These are phyloP conservation scores for Babesia caballi DNA, from an alignment of 169 alveolate genomes.

Conservation along the genomic window DNA sequence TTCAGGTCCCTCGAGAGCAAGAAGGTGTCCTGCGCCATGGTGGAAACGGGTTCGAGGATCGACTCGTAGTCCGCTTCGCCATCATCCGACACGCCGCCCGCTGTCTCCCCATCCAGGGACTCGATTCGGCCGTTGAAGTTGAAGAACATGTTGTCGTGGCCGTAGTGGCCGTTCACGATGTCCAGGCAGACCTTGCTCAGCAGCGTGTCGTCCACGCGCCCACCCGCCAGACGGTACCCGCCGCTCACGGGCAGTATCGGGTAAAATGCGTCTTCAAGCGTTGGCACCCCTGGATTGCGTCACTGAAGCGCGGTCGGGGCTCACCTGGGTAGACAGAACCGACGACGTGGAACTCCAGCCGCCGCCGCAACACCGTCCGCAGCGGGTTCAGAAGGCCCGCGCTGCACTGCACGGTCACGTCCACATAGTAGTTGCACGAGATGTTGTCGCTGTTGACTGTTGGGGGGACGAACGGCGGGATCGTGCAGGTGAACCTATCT, in stretches of 20 bases:
- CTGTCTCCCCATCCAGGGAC: no score
- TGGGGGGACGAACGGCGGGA: conserved; percentile 65
- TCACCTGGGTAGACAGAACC: conserved; percentile 60
- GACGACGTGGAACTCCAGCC: conserved; percentile 36
- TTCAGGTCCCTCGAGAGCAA: conserved; percentile 44
- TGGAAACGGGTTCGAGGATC: neutral
- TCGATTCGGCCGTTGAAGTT: no score
- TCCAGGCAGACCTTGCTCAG: neutral
- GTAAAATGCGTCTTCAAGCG: conserved; percentile 26
- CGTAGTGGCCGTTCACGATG: neutral
- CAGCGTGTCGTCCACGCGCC: conserved; percentile 3
- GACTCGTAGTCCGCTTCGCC: conserved; percentile 29
- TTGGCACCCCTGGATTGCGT: conserved; percentile 30
- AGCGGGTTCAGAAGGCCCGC: neutral
- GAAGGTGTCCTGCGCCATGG: neutral
- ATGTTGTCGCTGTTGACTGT: conserved; percentile 39
- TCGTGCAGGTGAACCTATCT: conserved; percentile 44
- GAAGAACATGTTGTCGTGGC: conserved; percentile 26
- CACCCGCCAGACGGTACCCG: conserved; percentile 18
- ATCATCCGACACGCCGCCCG: no score
- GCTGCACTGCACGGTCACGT: conserved; percentile 47
- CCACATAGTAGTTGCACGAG: conserved; percentile 48
- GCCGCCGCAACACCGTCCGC: neutral
- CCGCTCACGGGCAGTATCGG: conserved; percentile 51
- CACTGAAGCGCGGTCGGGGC: neutral